These are phyloP conservation scores for Lathyrus sativus DNA, from an alignment of 306 rosid genomes.

Conservation along the genomic window DNA sequence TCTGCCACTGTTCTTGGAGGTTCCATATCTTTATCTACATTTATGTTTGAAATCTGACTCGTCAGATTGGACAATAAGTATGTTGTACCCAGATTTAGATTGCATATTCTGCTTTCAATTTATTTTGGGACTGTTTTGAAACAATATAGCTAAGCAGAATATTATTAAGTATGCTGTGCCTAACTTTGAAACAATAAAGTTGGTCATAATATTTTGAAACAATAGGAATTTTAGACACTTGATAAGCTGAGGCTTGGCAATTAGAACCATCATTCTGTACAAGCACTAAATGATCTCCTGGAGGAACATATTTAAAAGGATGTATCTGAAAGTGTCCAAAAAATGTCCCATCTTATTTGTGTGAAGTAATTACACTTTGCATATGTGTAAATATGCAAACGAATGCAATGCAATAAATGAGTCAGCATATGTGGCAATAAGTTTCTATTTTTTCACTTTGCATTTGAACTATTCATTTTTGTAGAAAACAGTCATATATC, in stretches of 20 bases:
- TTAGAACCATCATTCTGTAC: slow-evolving; percentile 3
- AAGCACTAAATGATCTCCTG: slow-evolving; percentile 18
- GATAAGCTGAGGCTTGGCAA: background rate
- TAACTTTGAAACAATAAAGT: no score
- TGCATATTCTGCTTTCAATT: slow-evolving; percentile 26
- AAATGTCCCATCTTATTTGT: background rate
- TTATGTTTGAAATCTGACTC: slow-evolving; percentile 42
- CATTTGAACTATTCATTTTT: slow-evolving; percentile 12
- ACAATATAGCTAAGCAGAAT: no score
- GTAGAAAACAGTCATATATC: slow-evolving; percentile 4
- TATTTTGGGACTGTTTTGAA: slow-evolving; percentile 7
- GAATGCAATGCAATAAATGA: background rate
- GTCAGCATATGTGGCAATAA: slow-evolving; percentile 12
- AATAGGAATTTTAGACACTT: slow-evolving; percentile 11
- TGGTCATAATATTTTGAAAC: background rate
- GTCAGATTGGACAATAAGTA: slow-evolving; percentile 33
- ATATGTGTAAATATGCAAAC: no score
- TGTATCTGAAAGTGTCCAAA: background rate
- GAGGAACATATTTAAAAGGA: slow-evolving; percentile 1
- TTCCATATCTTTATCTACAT: slow-evolving; percentile 80
- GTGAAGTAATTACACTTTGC: background rate
- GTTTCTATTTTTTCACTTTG: slow-evolving; percentile 8
- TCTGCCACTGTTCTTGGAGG: slow-evolving; percentile 73
- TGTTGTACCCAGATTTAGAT: slow-evolving; percentile 9
- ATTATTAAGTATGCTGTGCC: no score